phyloP scores from a whole-genome alignment of 257 asterid species.

The Nicotiana otophora region DNA sequence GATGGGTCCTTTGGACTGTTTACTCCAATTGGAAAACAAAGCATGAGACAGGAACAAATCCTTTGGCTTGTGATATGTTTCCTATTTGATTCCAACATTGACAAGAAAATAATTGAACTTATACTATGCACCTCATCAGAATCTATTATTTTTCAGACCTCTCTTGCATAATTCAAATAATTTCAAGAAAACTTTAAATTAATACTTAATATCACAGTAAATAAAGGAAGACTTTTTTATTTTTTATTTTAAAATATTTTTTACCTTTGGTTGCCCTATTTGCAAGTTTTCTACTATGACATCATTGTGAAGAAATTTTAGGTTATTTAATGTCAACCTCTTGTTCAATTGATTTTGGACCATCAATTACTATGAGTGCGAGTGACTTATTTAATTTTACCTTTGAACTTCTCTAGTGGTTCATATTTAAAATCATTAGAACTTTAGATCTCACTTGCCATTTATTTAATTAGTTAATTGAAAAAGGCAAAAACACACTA shows the following conservation, averaged over 20 bases:
- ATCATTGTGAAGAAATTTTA: slow-evolving; percentile 20
- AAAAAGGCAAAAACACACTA: not conserved
- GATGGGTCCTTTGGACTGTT: slow-evolving; percentile 31
- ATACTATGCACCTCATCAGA: not conserved
- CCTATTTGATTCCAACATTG: not conserved
- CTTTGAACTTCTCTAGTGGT: not conserved
- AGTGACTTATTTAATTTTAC: not conserved
- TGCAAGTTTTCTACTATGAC: slow-evolving; percentile 10
- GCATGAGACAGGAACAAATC: slow-evolving; percentile 15
- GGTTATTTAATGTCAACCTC: slow-evolving; percentile 15
- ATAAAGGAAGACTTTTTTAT: not conserved
- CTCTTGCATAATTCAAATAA: not conserved
- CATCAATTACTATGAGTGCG: slow-evolving; percentile 34
- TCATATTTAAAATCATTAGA: not conserved
- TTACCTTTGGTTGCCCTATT: not conserved
- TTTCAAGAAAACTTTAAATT: not conserved
- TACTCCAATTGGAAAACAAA: slow-evolving; percentile 26
- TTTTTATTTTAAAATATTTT: not conserved
- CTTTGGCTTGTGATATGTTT: slow-evolving; percentile 6
- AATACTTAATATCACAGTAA: not conserved
- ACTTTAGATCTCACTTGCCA: not conserved
- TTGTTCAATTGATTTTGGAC: slow-evolving; percentile 24
- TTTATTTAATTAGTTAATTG: not conserved
- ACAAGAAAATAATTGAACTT: slow-evolving; percentile 4
- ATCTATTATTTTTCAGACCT: not conserved